phyloP scores from a whole-genome alignment of 176 grass and related monocot genomes.

The Ensete glaucum region DNA sequence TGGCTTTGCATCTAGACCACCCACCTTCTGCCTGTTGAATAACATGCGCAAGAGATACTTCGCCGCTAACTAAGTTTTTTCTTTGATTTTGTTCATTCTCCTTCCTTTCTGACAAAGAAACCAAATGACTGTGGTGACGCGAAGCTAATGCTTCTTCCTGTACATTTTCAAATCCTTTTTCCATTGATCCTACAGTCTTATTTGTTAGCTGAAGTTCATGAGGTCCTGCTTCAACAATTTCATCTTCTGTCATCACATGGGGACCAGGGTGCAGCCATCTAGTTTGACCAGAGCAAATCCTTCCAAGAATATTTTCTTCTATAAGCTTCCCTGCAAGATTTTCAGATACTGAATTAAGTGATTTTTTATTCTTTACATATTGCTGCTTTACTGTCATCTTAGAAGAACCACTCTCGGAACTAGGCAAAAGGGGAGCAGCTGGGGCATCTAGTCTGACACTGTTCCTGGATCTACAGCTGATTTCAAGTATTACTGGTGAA shows the following conservation, averaged over 20 bases:
- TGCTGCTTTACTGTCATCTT: constrained; percentile 40
- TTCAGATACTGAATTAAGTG: constrained; percentile 44
- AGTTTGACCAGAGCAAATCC: constrained; percentile 36
- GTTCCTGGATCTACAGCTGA: constrained; percentile 58
- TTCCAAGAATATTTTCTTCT: constrained; percentile 26
- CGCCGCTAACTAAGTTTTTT: constrained; percentile 59
- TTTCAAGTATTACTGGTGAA: constrained; percentile 88
- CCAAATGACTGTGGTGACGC: constrained; percentile 19
- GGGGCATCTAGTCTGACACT: constrained; percentile 8
- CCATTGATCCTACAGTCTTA: constrained; percentile 15
- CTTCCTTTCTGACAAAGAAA: constrained; percentile 35
- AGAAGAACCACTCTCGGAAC: constrained; percentile 26
- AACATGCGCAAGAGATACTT: constrained; percentile 79
- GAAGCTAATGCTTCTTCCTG: constrained; percentile 46
- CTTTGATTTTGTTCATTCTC: constrained; percentile 35
- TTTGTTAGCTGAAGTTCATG: constrained; percentile 29
- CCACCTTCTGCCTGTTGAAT: constrained; percentile 60
- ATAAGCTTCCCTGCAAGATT: constrained; percentile 44
- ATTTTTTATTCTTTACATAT: constrained; percentile 54
- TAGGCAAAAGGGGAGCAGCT: constrained; percentile 31
- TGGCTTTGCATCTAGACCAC: constrained; percentile 69
- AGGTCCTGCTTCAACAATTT: constrained; percentile 64
- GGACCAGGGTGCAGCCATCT: constrained; percentile 74
- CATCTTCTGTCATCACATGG: constrained; percentile 94
- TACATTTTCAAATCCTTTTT: constrained; percentile 28